These are phyloP conservation scores for Esteya vermicola DNA, from an alignment of 2,329 filamentous ascomycete species.

Conservation along the genomic window DNA sequence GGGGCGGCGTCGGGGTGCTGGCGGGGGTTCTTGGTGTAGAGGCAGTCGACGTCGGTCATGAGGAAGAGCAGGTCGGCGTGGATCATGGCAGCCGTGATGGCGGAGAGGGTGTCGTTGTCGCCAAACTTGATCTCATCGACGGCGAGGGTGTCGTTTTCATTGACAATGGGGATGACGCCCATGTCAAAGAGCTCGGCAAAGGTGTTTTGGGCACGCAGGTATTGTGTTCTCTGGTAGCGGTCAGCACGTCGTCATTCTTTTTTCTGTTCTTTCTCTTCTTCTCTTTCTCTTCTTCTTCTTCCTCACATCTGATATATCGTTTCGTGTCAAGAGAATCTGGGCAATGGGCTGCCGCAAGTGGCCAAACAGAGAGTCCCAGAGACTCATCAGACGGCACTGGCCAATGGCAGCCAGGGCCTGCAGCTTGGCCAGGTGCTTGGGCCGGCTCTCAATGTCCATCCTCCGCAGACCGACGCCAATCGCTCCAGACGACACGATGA, in stretches of 20 bases:
- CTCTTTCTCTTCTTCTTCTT: too few species aligned
- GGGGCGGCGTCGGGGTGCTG: conserved; percentile 71
- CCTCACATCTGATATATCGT: conserved; percentile 84
- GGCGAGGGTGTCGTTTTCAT: conserved; percentile 94
- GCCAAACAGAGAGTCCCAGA: conserved; percentile 87
- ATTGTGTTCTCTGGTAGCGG: conserved; percentile 65
- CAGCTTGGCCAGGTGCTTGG: conserved; percentile 78
- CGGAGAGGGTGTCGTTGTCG: conserved; percentile 94
- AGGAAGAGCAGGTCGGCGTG: conserved; percentile 93
- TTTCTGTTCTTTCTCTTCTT: too few species aligned
- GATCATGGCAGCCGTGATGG: conserved; percentile 94
- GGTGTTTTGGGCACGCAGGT: conserved; percentile 92
- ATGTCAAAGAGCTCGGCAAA: conserved; percentile 81
- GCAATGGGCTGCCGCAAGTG: conserved; percentile 84
- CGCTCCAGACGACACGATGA: conserved; percentile 93
- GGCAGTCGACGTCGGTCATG: conserved; percentile 96
- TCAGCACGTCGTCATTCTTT: conserved; percentile 10
- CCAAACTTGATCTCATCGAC: conserved; percentile 99
- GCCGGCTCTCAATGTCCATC: conserved; percentile 77
- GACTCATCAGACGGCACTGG: conserved; percentile 84
- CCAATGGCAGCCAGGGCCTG: conserved; percentile 94
- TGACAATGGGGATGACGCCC: conserved; percentile 96
- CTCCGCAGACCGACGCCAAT: conserved; percentile 85
- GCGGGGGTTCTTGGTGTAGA: conserved; percentile 92
- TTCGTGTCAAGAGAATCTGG: conserved; percentile 85